Evolutionary conservation across 2,329 filamentous ascomycete genomes (phyloP), one percentile per base, ranked within the genome.

Genomic region (Epichloe scottii): DNA sequence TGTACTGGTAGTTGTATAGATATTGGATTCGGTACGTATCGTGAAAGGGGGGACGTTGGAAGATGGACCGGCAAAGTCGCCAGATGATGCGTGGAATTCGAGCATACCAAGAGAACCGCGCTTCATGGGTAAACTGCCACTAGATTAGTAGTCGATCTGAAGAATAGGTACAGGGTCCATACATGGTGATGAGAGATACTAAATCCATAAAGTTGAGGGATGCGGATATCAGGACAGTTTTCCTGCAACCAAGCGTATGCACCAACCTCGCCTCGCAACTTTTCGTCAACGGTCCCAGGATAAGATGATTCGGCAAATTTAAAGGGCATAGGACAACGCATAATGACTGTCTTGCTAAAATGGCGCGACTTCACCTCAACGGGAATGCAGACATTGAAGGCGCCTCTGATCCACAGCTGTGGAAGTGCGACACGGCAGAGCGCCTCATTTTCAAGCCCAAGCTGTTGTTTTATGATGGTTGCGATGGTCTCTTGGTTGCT

Each of bases 251-350:
- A 63, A 2, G 47, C 40, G 38, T 62, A 63, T 5, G 60, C 51
- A 14, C 51, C 60, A 3, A 60, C 57, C 46, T 64, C 60, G n/a
- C 50, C 53, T 23, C 58, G 43, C n/a, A 73, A 17, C 59, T 74
- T 74, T 59, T 74, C 70, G 35, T 73, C 65, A 14, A 64, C 62
- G 41, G 64, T 71, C 12, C 69, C 71, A 12, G 68, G 67, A 49
- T 64, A 59, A 14, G 44, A 52, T 5, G 50, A 50, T 51, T 73
- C 70, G 17, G 68, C 70, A 17, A 70, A 56, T 47, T 65, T 66
- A 49, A 63, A 62, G 35, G 63, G 62, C 55, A 68, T 55, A 45
- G 65, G 62, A 37, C 61, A 60, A 37, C 62, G 57, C 23, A 65
- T 53, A 5, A 63, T 59, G n/a, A 67, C 44, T 40, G 58, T 63